phyloP scores from a whole-genome alignment of 23 red algal species.

The Gracilaria domingensis region DNA sequence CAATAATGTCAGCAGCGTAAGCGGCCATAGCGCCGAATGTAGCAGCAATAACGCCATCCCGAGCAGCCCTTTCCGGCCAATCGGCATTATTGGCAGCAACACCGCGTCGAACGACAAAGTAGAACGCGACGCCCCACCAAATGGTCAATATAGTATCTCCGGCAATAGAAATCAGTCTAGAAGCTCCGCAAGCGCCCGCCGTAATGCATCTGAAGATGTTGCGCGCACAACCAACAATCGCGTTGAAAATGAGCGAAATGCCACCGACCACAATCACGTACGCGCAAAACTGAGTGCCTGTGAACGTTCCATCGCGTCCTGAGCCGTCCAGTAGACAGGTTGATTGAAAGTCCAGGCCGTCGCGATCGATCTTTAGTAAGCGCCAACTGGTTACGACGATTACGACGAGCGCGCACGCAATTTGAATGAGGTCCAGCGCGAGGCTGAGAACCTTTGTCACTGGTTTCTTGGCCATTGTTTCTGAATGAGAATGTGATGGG shows the following conservation, averaged over 20 bases:
- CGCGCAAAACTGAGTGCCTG: constrained; percentile 41
- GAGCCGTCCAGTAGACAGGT: constrained; percentile 58
- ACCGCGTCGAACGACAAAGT: constrained; percentile 42
- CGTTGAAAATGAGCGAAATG: constrained; percentile 40
- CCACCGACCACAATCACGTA: constrained; percentile 48
- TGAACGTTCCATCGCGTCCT: background rate
- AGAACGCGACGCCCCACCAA: constrained; percentile 64
- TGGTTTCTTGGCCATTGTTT: constrained; percentile 19
- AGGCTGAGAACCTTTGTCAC: constrained; percentile 6
- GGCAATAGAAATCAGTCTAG: constrained; percentile 27
- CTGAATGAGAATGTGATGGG: background rate
- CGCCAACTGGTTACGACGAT: constrained; percentile 46
- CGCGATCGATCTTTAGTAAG: constrained; percentile 13
- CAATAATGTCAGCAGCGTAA: constrained; percentile 35
- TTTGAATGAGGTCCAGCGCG: constrained; percentile 48
- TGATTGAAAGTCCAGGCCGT: background rate
- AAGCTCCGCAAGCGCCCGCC: constrained; percentile 20
- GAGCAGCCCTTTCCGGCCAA: constrained; percentile 39
- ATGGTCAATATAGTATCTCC: constrained; percentile 17
- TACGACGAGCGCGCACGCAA: constrained; percentile 36
- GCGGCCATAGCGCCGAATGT: constrained; percentile 46
- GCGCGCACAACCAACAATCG: constrained; percentile 38
- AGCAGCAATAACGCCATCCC: constrained; percentile 58
- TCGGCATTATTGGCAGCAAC: constrained; percentile 41
- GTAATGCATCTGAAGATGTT: constrained; percentile 62